phyloP scores from a whole-genome alignment of 805 yeast genomes.

The Teunomyces cretensis region DNA sequence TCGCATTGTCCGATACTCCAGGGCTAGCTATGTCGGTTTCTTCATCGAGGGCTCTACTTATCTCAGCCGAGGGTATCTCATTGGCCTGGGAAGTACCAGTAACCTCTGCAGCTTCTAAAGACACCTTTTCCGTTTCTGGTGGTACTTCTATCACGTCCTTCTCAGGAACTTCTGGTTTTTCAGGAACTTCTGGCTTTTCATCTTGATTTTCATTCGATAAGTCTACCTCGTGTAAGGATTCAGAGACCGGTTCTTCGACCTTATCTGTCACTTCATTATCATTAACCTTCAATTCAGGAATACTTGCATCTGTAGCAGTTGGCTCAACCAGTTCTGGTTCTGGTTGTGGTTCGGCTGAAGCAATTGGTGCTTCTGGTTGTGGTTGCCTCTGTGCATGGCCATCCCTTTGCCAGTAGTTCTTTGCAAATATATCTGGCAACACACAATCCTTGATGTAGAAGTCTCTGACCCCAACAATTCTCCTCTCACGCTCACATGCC shows the following conservation, averaged over 20 bases:
- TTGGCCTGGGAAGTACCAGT: neutral
- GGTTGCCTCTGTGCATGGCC: neutral
- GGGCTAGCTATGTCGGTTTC: neutral
- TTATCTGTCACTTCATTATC: neutral
- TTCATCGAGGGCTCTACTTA: neutral
- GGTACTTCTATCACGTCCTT: neutral
- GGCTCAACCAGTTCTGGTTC: neutral
- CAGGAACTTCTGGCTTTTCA: neutral
- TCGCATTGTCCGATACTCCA: neutral
- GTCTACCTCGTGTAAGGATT: neutral
- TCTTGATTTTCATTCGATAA: neutral
- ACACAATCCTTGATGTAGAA: conserved; percentile 64
- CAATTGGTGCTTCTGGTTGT: neutral
- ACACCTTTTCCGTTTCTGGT: neutral
- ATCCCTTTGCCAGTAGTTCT: conserved; percentile 36
- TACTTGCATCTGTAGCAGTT: neutral
- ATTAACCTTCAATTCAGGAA: neutral
- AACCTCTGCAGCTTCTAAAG: neutral
- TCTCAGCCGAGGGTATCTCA: neutral
- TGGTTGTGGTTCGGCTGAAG: too few relatives aligned
- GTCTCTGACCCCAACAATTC: conserved; percentile 91
- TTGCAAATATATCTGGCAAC: conserved; percentile 43
- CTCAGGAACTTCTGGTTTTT: conserved; percentile 1
- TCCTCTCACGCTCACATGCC: conserved; percentile 85
- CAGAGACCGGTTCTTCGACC: neutral